A percentile compares a stretch with the other conserved stretches of the same genome.
Evolutionary conservation across 2,329 filamentous ascomycete genomes (phyloP).

Genomic region (Didymella lethalis): DNA sequence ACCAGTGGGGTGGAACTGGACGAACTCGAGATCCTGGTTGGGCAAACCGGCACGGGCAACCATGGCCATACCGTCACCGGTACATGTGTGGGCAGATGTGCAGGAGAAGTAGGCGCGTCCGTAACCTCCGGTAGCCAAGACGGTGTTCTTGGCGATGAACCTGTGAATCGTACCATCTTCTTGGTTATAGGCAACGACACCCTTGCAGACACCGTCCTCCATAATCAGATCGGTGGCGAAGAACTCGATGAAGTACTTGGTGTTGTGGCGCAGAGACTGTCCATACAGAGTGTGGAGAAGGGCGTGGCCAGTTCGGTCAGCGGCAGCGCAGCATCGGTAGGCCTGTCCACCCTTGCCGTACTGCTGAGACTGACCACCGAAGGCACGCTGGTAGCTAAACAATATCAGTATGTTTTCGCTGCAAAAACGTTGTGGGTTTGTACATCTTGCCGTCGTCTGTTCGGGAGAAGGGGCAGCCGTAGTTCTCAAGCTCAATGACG

Average conservation of each 20-base stretch:
- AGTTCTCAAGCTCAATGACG: constrained; percentile 95
- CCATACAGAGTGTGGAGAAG: constrained; percentile 98
- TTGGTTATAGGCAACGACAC: constrained; percentile 97
- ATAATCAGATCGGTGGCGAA: constrained; percentile 97
- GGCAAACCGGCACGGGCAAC: constrained; percentile 95
- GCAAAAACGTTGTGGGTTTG: constrained; percentile 22
- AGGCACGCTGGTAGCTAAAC: constrained; percentile 89
- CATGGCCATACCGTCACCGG: constrained; percentile 99
- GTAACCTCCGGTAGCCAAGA: constrained; percentile 95
- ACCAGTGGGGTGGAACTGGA: constrained; percentile 98
- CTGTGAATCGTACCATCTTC: constrained; percentile 97
- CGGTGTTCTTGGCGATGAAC: constrained; percentile 96
- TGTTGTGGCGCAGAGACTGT: constrained; percentile 95
- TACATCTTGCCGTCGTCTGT: constrained; percentile 96
- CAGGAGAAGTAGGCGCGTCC: constrained; percentile 98
- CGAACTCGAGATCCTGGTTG: constrained; percentile 99
- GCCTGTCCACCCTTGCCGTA: constrained; percentile 97
- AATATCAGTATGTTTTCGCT: constrained; percentile 17
- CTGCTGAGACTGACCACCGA: constrained; percentile 95
- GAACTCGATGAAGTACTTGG: constrained; percentile 99
- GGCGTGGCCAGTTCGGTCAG: constrained; percentile 95
- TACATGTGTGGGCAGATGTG: constrained; percentile 97
- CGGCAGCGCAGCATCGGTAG: constrained; percentile 95
- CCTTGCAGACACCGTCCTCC: constrained; percentile 95
- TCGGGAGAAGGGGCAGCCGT: constrained; percentile 95